Evolutionary conservation across 148 eudicot genomes (phyloP).

Genomic region (Cornus florida): DNA sequence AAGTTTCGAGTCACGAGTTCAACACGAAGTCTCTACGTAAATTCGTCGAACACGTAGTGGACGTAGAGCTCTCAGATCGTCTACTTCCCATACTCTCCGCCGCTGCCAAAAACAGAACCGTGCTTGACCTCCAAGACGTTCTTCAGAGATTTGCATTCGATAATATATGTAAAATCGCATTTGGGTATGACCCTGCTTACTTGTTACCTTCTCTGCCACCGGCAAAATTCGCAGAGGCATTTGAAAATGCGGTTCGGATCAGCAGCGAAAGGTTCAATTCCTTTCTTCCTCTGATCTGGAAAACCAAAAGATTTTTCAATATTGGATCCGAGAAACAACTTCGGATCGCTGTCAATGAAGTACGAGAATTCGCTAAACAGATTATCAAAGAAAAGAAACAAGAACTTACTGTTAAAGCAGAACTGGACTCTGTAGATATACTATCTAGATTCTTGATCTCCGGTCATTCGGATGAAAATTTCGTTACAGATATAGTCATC

Average conservation of each 20-base stretch:
- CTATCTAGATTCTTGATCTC: constrained; percentile 41
- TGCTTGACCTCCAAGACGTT: constrained; percentile 42
- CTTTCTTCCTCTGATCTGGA: constrained; percentile 30
- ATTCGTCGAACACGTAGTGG: constrained; percentile 44
- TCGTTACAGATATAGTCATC: constrained; percentile 35
- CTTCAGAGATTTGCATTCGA: constrained; percentile 43
- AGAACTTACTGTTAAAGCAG: constrained; percentile 15
- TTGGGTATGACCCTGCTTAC: constrained; percentile 42
- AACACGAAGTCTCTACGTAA: constrained; percentile 36
- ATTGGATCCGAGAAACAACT: constrained; percentile 36
- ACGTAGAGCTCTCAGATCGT: constrained; percentile 31
- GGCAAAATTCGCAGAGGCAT: constrained; percentile 27
- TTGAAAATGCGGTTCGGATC: constrained; percentile 23
- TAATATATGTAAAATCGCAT: constrained; percentile 43
- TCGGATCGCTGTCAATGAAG: background rate
- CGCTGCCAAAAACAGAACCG: constrained; percentile 15
- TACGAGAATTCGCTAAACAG: constrained; percentile 32
- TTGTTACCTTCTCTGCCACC: constrained; percentile 33
- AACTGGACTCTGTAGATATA: constrained; percentile 24
- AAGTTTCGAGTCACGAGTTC: constrained; percentile 42
- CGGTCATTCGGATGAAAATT: constrained; percentile 34
- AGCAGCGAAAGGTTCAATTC: constrained; percentile 25
- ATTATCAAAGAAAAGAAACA: constrained; percentile 26
- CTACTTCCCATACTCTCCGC: constrained; percentile 29
- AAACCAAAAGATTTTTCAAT: constrained; percentile 23